Base-by-base conservation (phyloP, 352 stramenopile genomes). In the Pythium oligandrum region DNA sequence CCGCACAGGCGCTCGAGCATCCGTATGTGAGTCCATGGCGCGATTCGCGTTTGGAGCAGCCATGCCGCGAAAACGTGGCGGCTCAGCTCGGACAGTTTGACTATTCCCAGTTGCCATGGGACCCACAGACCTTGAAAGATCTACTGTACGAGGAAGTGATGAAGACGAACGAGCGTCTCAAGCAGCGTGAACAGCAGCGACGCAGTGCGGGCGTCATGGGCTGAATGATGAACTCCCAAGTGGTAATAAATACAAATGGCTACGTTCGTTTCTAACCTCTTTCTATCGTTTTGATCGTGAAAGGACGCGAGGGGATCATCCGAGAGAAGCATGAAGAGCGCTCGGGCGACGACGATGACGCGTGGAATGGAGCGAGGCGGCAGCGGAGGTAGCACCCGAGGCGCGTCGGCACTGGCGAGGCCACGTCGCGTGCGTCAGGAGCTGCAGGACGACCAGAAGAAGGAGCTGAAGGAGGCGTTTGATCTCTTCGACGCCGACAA, bases 401-500 rank as follows among this genome's bases (percentile, higher is more conserved):
- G 17, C 17, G 17, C 17, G 17, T 26, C 17, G 17, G 17, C 17
- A 26, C 17, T 26, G 17, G 17, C 17, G 17, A 26, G 17, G 17
- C 57, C 62, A 12, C 73, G 79, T n/a, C 67, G 79, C 30, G 49
- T 68, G 32, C 81, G 78, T 11, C 79, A 91, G 51, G 81, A 94
- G 68, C 66, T 91, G 9, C 74, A 68, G 17, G 81, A 92, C 17
- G 83, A 91, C 42, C 81, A 93, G 67, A 89, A 90, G 59, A 89
- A 90, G 42, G 92, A 98, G 68, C 75, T 98, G 1, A 74, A 80
- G 48, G 93, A 98, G 53, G 89, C 92, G 5, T 98, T 98, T 50
- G 89, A 96, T 47, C 78, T 98, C 40, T 98, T 98, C 53, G 93
- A 98, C 71, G 78, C 76, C 17, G 88, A 97, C 53, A 94, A 96